Conservation (phyloP, 2,329 filamentous ascomycete species). For the Phyllosticta citrichinensis region DNA sequence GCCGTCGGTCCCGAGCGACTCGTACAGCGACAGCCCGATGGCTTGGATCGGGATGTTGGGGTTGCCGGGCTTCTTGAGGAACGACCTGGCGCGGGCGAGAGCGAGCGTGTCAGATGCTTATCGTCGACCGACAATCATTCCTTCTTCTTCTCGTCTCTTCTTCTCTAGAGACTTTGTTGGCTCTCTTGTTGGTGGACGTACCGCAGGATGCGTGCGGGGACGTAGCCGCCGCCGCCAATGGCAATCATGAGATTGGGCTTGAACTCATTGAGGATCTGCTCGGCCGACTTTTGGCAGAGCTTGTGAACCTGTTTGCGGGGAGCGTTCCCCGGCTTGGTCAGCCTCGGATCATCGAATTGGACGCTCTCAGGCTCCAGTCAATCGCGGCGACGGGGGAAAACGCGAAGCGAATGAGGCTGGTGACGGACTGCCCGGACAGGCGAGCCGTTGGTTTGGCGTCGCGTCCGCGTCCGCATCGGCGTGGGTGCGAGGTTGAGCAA, state of each 20-base stretch:
- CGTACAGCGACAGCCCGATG: slow-evolving; percentile 95
- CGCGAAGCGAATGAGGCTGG: not conserved
- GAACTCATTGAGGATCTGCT: slow-evolving; percentile 72
- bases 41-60: slow-evolving; percentile 99
- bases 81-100: slow-evolving; percentile 45
- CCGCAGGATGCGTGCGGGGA: slow-evolving; percentile 91
- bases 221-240: slow-evolving; percentile 94
- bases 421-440: not conserved
- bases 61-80: slow-evolving; percentile 77
- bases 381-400: not conserved
- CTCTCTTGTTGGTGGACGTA: slow-evolving; percentile 22
- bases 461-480: not conserved
- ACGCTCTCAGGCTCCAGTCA: not conserved
- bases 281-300: slow-evolving; percentile 80
- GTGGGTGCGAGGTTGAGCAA: not conserved
- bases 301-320: slow-evolving; percentile 73
- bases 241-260: slow-evolving; percentile 95
- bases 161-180: no score
- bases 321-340: not conserved
- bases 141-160: not conserved
- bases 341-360: not conserved
- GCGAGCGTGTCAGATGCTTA: not conserved
- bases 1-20: slow-evolving; percentile 58
- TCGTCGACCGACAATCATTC: no score
- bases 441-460: not conserved